These are phyloP conservation scores for Didymella pinodella DNA, from an alignment of 2,329 filamentous ascomycete species.

Conservation along the genomic window DNA sequence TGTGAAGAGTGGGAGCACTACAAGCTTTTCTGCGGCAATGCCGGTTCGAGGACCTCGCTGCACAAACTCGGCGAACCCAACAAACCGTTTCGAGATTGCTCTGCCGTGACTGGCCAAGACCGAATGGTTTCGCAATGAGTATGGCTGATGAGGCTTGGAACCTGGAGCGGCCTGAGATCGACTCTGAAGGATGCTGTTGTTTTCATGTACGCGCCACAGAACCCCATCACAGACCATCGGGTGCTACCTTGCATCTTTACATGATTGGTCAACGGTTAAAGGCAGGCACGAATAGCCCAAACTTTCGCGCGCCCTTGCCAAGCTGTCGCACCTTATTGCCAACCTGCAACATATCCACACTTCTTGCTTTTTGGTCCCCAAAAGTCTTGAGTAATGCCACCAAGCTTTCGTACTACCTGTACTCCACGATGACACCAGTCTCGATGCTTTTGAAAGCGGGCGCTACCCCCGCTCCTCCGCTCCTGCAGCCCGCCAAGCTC, in stretches of 20 bases:
- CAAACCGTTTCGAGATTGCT: slow-evolving; percentile 26
- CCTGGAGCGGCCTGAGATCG: slow-evolving; percentile 25
- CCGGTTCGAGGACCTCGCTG: slow-evolving; percentile 37
- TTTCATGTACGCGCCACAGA: slow-evolving; percentile 19
- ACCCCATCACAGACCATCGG: background rate
- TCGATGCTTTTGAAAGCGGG: slow-evolving; percentile 2
- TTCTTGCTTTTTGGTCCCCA: slow-evolving; percentile 11
- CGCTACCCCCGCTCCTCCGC: slow-evolving; percentile 25
- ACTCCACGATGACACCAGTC: background rate
- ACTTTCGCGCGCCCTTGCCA: slow-evolving; percentile 5
- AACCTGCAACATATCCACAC: slow-evolving; percentile 16
- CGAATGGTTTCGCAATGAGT: slow-evolving; percentile 36
- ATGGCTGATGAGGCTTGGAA: slow-evolving; percentile 38
- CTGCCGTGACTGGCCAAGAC: slow-evolving; percentile 42
- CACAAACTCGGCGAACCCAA: slow-evolving; percentile 40
- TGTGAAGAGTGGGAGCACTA: slow-evolving; percentile 29
- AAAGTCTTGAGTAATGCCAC: background rate
- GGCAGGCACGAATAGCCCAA: slow-evolving; percentile 12
- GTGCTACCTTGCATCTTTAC: background rate
- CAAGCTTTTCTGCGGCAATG: slow-evolving; percentile 40
- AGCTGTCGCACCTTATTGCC: slow-evolving; percentile 19
- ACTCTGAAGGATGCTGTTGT: slow-evolving; percentile 25
- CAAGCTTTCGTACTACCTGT: slow-evolving; percentile 19
- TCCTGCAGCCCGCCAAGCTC: slow-evolving; percentile 35
- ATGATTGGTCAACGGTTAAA: slow-evolving; percentile 8